Conservation (phyloP, 2,329 filamentous ascomycete genomes). For the Meredithiella fracta region DNA sequence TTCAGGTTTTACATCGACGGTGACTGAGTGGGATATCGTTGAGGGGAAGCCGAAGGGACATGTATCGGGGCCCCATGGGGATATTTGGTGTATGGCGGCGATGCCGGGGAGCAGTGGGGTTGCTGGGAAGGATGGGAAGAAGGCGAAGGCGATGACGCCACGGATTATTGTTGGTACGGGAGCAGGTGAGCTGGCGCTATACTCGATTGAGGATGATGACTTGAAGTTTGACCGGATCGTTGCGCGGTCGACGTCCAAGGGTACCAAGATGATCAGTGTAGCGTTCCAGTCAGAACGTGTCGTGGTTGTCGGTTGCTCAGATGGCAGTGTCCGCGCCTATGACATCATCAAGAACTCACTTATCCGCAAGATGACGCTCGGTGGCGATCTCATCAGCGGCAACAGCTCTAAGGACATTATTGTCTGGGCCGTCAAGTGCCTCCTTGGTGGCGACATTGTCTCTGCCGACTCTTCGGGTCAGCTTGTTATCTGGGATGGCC, state of each 20-base stretch:
- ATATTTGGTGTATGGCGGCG: slow-evolving; percentile 81
- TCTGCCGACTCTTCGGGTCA: slow-evolving; percentile 92
- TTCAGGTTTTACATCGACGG: slow-evolving; percentile 78
- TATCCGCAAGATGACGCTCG: slow-evolving; percentile 70
- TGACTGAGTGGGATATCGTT: slow-evolving; percentile 89
- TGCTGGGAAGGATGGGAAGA: slow-evolving; percentile 14
- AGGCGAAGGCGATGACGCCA: slow-evolving; percentile 15
- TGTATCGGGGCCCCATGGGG: slow-evolving; percentile 81
- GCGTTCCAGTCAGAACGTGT: slow-evolving; percentile 72
- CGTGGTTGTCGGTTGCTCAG: slow-evolving; percentile 83
- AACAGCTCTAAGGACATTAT: slow-evolving; percentile 64
- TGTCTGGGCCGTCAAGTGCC: slow-evolving; percentile 82
- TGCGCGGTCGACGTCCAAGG: slow-evolving; percentile 62
- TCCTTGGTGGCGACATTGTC: slow-evolving; percentile 76
- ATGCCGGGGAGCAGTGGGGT: slow-evolving; percentile 17
- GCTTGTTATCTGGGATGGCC: slow-evolving; percentile 83
- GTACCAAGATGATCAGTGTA: slow-evolving; percentile 77
- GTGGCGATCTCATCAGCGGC: slow-evolving; percentile 51
- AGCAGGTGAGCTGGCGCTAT: slow-evolving; percentile 73
- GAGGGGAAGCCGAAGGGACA: slow-evolving; percentile 63
- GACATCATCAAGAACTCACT: slow-evolving; percentile 65
- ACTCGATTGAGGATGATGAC: slow-evolving; percentile 73
- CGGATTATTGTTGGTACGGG: slow-evolving; percentile 68
- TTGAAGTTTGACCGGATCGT: slow-evolving; percentile 65
- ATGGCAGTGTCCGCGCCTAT: slow-evolving; percentile 84